Percentiles rank a stretch among this genome's conserved stretches.
Conservation (phyloP, 106 monocot species). For the Dioscorea zingiberensis region DNA sequence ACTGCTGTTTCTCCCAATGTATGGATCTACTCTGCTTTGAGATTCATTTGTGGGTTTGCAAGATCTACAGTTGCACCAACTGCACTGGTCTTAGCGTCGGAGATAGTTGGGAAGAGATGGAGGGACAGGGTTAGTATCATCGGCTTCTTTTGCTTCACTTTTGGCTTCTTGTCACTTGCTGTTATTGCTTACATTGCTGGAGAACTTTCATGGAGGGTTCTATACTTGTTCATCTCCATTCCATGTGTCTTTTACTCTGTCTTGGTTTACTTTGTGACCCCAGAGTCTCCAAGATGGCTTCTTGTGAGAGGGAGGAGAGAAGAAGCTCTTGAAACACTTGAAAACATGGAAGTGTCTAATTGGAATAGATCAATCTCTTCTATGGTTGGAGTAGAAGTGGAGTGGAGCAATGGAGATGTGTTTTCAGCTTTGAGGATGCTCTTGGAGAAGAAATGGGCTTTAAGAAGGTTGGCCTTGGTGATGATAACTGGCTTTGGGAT, state of each 20-base stretch:
- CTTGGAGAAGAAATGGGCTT: conserved; percentile 30
- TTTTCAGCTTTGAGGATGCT: conserved; percentile 40
- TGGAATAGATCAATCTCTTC: too few species aligned
- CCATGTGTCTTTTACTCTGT: conserved; percentile 22
- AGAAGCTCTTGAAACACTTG: conserved; percentile 47
- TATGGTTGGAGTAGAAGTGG: too few species aligned
- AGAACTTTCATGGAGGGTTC: conserved; percentile 23
- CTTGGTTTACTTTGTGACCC: conserved; percentile 14
- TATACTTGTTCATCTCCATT: conserved; percentile 24
- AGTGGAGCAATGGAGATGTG: too few species aligned
- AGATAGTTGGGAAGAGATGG: too few species aligned
- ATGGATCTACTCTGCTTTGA: conserved; percentile 12
- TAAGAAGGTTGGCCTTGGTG: too few species aligned
- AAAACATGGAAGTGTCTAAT: too few species aligned
- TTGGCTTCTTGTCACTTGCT: conserved; percentile 24
- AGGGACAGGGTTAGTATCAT: too few species aligned
- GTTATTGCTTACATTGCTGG: conserved; percentile 10
- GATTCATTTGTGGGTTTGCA: conserved; percentile 23
- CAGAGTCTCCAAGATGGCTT: conserved; percentile 68
- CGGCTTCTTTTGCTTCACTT: conserved; percentile 22
- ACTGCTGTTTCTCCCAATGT: conserved; percentile 11
- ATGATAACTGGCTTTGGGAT: too few species aligned
- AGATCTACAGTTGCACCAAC: too few species aligned
- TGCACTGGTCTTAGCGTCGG: too few species aligned
- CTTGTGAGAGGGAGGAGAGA: conserved; percentile 49